Evolutionary conservation across 2,329 filamentous ascomycete genomes (phyloP), one percentile per base, ranked within the genome.

Genomic region (Epichloe scottii): DNA sequence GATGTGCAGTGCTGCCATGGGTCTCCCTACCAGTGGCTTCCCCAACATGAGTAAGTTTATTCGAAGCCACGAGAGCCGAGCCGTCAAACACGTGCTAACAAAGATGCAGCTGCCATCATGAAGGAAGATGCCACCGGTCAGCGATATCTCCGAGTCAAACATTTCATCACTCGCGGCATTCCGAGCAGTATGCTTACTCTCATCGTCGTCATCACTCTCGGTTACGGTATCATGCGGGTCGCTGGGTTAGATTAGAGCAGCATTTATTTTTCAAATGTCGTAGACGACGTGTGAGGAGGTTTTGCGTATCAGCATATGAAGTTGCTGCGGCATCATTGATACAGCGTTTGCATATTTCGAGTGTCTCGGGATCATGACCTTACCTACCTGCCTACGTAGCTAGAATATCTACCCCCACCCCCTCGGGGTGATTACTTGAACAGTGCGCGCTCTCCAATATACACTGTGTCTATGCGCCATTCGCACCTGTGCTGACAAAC

Each of bases 1-100:
- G 56, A 98, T 98, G 89, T 96, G 93, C 64, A 91, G 85, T 57
- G 90, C 90, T n/a, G 93, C 68, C 2, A 98, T 98, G 93, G 93
- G 84, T 12, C 69, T 98, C 68, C 93, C 93, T 3, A 98, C 93
- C 0, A 91, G 85, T 64, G 94, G 93, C 8, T 98, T 98, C 71
- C 93, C 93, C 2, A 98, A 98, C 60, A 98, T 98, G 93, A 98
- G 90, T 95, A 80, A 77, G 89, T 86, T 44, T 11, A 38, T 39
- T 34, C 33, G 12, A 12, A 15, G 23, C 42, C 8, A 17, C 17
- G 17, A 8, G 4, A 4, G 5, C 30, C 43, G 17, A 41, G 21
- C 14, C 39, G n/a, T 30, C 44, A 35, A 34, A 44, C 10, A 12
- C 30, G 39, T 41, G 46, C 62, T 67, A 53, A 64, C 54, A 43